phyloP scores from a whole-genome alignment of 148 eudicot species.

The Mesembryanthemum crystallinum region DNA sequence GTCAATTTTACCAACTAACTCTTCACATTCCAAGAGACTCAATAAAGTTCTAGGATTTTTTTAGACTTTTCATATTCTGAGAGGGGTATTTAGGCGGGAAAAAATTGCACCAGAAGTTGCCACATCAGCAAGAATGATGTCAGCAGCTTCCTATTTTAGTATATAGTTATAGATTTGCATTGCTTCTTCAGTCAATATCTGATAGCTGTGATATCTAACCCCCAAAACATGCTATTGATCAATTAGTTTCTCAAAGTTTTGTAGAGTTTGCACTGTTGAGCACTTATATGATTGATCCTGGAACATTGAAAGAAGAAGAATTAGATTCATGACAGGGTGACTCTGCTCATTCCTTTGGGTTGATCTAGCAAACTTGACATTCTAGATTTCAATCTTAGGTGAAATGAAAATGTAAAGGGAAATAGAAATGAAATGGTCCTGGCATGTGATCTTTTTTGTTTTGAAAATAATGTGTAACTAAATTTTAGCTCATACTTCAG shows the following conservation, averaged over 20 bases:
- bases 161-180: neutral
- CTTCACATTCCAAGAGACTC: too few relatives aligned
- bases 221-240: neutral
- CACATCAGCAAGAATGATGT: too few relatives aligned
- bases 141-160: too few relatives aligned
- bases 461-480: slow-evolving; percentile 1
- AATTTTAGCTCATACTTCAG: slow-evolving; percentile 7
- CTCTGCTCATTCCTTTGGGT: neutral
- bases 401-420: neutral
- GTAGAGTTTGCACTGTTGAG: neutral
- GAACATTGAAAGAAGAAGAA: neutral
- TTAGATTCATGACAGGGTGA: neutral
- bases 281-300: neutral
- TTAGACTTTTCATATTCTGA: too few relatives aligned
- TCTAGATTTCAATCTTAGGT: neutral
- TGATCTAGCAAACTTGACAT: neutral
- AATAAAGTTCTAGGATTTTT: too few relatives aligned
- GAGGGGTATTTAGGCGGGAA: too few relatives aligned
- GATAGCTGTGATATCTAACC: neutral
- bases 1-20: too few relatives aligned
- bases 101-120: too few relatives aligned
- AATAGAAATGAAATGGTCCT: neutral
- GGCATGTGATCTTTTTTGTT: slow-evolving; percentile 10
- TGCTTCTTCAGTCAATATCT: neutral
- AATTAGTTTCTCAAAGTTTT: neutral